Base-by-base conservation (phyloP, 495 filamentous ascomycete genomes). In the Sabuloglossum arenarium region DNA sequence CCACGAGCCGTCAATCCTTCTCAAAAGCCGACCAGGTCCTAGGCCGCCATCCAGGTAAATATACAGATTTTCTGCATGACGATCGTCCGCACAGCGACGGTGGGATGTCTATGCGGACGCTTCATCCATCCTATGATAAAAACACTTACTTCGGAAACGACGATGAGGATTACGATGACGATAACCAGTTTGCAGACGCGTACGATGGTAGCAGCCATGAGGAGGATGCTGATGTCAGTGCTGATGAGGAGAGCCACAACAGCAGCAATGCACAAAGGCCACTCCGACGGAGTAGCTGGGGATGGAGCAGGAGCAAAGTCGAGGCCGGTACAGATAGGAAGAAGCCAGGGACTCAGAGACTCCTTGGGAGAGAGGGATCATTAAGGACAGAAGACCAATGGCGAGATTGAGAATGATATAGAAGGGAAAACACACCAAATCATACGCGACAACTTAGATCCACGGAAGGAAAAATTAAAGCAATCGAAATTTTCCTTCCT, bases 131-230 rank as follows among this genome's bases (percentile, higher is more conserved):
- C n/a, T n/a, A 21, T n/a, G n/a, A n/a, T n/a, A n/a, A n/a, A n/a
- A 21, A 43, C n/a, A 43, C n/a, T 10, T n/a, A n/a, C 39, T 23
- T 3, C 30, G 29, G 53, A 45, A 64, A 66, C n/a, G 52, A 58
- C 39, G 27, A 54, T 49, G 58, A n/a, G n/a, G n/a, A 65, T 55
- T 54, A 61, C 49, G 51, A 56, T 25, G 51, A 59, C n/a, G 57
- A 42, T 45, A 58, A 62, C n/a, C 60, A 57, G 8, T 53, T 60
- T 37, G 62, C 62, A 37, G 61, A 67, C 29, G 47, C 47, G 25
- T 54, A 54, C 27, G 53, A 54, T 37, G 53, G 30, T 21, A 53
- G 51, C 2, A 54, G 51, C 29, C 8, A 19, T 24, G 6, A 54
- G 3, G 51, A 54, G 21, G 45, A 49, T 49, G 25, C 3, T 4